phyloP scores from a whole-genome alignment of 495 filamentous ascomycete species.

The Hypoxylon cercidicola region DNA sequence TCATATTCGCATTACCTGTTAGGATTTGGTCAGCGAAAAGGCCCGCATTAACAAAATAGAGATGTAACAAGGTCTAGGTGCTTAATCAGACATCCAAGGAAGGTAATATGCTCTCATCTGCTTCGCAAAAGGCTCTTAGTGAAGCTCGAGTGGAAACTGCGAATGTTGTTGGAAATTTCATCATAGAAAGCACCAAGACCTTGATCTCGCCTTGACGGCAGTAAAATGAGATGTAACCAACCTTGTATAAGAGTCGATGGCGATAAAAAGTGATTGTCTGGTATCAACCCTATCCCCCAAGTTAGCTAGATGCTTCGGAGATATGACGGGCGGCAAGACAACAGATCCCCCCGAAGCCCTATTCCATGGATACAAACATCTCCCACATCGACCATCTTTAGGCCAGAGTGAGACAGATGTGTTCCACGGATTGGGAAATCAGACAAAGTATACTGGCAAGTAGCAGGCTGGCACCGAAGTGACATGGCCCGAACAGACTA shows the following conservation, averaged over 20 bases:
- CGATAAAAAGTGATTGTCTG: neutral
- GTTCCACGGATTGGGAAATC: slow-evolving; percentile 55
- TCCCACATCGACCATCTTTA: neutral
- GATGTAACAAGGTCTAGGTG: slow-evolving; percentile 21
- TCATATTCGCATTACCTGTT: neutral
- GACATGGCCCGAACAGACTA: slow-evolving; percentile 72
- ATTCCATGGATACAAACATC: slow-evolving; percentile 3
- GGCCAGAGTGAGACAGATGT: no score
- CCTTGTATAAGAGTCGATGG: slow-evolving; percentile 9
- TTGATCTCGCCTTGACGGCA: slow-evolving; percentile 5
- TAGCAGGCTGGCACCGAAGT: slow-evolving; percentile 81
- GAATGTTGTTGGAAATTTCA: slow-evolving; percentile 70
- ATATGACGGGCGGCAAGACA: neutral
- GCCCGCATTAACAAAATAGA: neutral
- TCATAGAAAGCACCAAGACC: slow-evolving; percentile 53
- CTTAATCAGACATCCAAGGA: slow-evolving; percentile 74
- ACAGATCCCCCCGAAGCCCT: slow-evolving; percentile 9
- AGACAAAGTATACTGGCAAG: slow-evolving; percentile 99
- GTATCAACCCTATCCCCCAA: neutral
- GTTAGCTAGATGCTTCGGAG: slow-evolving; percentile 14
- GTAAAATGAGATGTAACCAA: slow-evolving; percentile 24
- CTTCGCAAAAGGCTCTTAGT: slow-evolving; percentile 64
- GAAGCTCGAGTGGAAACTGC: slow-evolving; percentile 76
- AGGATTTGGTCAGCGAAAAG: slow-evolving; percentile 16
- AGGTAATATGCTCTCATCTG: slow-evolving; percentile 66